phyloP scores from a whole-genome alignment of 1,139 yeast genomes.

The Yamadazyma songkhlaensis region DNA sequence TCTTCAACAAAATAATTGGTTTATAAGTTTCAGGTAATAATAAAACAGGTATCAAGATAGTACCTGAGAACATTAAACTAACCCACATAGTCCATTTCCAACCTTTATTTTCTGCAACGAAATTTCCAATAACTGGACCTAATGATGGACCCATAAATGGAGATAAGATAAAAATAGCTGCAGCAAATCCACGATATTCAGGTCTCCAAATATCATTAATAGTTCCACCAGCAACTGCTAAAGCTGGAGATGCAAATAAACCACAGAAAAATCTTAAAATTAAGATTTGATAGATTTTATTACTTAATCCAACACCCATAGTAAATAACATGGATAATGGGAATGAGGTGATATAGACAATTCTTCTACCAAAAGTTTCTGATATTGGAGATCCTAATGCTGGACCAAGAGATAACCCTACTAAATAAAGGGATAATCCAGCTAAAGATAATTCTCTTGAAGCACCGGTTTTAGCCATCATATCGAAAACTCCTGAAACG shows the following conservation, averaged over 20 bases:
- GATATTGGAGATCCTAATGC: conserved; percentile 75
- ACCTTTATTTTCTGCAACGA: conserved; percentile 62
- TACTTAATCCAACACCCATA: conserved; percentile 70
- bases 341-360: conserved; percentile 56
- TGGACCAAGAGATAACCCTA: conserved; percentile 74
- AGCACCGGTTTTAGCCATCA: conserved; percentile 43
- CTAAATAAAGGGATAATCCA: conserved; percentile 66
- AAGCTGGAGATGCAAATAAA: conserved; percentile 76
- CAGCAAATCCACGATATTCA: conserved; percentile 61
- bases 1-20: conserved; percentile 50
- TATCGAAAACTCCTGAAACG: conserved; percentile 58
- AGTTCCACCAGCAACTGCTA: conserved; percentile 86
- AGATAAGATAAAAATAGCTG: conserved; percentile 66
- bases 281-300: conserved; percentile 54
- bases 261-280: conserved; percentile 81
- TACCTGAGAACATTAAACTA: conserved; percentile 67
- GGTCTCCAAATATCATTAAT: conserved; percentile 66
- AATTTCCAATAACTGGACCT: conserved; percentile 83
- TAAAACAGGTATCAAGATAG: conserved; percentile 54
- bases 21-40: conserved; percentile 71
- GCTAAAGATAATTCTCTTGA: conserved; percentile 59
- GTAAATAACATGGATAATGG: conserved; percentile 72
- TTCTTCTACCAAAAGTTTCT: conserved; percentile 69
- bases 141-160: conserved; percentile 80
- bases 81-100: conserved; percentile 85